These are phyloP conservation scores for Puccinia polysora DNA, from an alignment of 1,284 basidiomycete genomes.

Conservation along the genomic window DNA sequence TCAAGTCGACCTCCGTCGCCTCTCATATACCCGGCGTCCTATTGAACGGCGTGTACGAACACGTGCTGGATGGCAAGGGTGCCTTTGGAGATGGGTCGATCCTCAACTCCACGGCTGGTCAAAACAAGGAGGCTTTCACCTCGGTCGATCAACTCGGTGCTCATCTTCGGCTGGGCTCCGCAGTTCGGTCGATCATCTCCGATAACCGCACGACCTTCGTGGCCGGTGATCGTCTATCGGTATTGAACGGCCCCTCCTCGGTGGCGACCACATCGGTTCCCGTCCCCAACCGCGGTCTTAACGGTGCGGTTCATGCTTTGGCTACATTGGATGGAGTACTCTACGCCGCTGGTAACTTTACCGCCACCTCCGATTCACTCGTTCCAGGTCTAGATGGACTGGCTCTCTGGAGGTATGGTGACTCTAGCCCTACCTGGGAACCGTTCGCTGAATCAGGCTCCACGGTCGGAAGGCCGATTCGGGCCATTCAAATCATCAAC, in stretches of 20 bases:
- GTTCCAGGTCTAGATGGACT: constrained; percentile 22
- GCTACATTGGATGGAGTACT: constrained; percentile 2
- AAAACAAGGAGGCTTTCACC: background rate
- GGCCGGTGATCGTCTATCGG: constrained; percentile 25
- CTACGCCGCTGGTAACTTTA: constrained; percentile 35
- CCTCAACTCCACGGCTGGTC: background rate
- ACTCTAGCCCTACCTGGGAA: constrained; percentile 27
- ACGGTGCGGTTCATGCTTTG: constrained; percentile 20
- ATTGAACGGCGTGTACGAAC: constrained; percentile 24
- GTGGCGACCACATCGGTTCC: background rate
- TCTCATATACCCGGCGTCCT: background rate
- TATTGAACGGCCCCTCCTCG: constrained; percentile 14
- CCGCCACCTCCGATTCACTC: constrained; percentile 17
- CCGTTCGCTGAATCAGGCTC: constrained; percentile 4
- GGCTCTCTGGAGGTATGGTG: constrained; percentile 37
- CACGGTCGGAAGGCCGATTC: constrained; percentile 6
- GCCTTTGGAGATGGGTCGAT: constrained; percentile 37
- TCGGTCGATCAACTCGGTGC: constrained; percentile 27
- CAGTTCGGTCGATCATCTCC: constrained; percentile 12
- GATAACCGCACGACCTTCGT: constrained; percentile 21
- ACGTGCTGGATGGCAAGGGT: constrained; percentile 15
- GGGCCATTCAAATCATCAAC: constrained; percentile 3
- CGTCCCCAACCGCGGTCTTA: constrained; percentile 39
- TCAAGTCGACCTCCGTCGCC: constrained; percentile 48
- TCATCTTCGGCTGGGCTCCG: background rate